Base-by-base conservation (phyloP, 805 yeast genomes). In the Tetrapisispora iriomotensis region DNA sequence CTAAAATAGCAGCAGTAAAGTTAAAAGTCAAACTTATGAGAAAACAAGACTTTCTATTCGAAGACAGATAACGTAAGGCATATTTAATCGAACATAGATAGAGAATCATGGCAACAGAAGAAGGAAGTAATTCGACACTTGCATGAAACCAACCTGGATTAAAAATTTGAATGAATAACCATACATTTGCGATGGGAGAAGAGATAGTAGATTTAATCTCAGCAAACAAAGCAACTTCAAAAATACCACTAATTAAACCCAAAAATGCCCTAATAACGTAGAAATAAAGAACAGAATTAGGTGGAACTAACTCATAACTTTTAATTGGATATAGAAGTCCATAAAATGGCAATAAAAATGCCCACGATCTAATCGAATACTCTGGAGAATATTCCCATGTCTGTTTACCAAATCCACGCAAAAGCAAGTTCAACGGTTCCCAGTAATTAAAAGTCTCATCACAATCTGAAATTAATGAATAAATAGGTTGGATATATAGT, bases 321-420 rank as follows among this genome's bases (percentile, higher is more conserved):
- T 43, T 59, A 47, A 44, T 24, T n/a, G 47, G 57, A 28, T 49
- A 47, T 8, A 57, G 29, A 3, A 56, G 17, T 9, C 54, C 43
- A 34, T 56, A 60, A 33, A 58, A 53, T 1, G 72, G 83, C 6
- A 77, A 44, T 21, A 88, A 62, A 49, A 82, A 87, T 2, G 82
- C 71, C 77, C 92, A 90, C 2, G 95, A 84, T 47, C 97, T 64
- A 39, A 88, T 84, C 14, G 95, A 85, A 52, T 74, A 85, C 39
- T 72, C 82, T 0, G 96, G 96, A 0, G 95, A 84, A 58, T 88
- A 90, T 55, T 88, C 96, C 96, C 96, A 88, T 0, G 96, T 88
- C 59, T 87, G 87, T 50, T 87, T 82, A 2, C 96, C 97, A 58
- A 86, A 85, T 2, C 81, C 82, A 47, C 95, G 71, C 1, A 80